Evolutionary conservation across 768 basidiomycete genomes (phyloP).

Genomic region (Rhizopogon vulgaris): DNA sequence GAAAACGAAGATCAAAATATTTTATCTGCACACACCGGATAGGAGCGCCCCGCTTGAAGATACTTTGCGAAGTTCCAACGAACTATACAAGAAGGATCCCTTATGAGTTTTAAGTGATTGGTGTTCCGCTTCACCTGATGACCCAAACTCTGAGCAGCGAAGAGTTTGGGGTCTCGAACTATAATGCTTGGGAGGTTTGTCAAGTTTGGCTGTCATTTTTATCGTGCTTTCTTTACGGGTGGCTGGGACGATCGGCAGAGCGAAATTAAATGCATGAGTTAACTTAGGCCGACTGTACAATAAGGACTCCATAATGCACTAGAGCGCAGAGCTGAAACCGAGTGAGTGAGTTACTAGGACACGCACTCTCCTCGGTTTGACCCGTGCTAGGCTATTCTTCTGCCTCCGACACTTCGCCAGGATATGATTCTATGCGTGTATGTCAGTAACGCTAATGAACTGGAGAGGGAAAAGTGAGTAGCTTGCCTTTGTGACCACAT

Average conservation of each 20-base stretch:
- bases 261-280: no score
- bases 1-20: slow-evolving; percentile 6
- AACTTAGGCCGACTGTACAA: no score
- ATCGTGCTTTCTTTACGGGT: slow-evolving; percentile 18
- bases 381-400: no score
- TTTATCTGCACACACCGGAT: slow-evolving; percentile 41
- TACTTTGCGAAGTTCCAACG: slow-evolving; percentile 40
- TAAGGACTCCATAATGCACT: no score
- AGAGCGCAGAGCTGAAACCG: no score
- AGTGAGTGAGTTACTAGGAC: no score
- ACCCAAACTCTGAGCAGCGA: slow-evolving; percentile 4
- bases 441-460: slow-evolving; percentile 24
- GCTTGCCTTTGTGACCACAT: neutral
- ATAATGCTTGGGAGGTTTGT: slow-evolving; percentile 26
- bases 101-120: slow-evolving; percentile 29
- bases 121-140: neutral
- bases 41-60: slow-evolving; percentile 39
- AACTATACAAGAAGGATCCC: slow-evolving; percentile 44
- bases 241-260: no score
- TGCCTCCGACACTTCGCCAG: no score
- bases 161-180: slow-evolving; percentile 12
- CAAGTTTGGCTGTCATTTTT: no score
- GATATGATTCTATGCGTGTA: no score
- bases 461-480: slow-evolving; percentile 17
- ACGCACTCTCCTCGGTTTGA: no score